Percentiles rank a stretch among this genome's conserved stretches.
Conservation (phyloP, 768 basidiomycete species). For the Thelephora aurantiotincta region DNA sequence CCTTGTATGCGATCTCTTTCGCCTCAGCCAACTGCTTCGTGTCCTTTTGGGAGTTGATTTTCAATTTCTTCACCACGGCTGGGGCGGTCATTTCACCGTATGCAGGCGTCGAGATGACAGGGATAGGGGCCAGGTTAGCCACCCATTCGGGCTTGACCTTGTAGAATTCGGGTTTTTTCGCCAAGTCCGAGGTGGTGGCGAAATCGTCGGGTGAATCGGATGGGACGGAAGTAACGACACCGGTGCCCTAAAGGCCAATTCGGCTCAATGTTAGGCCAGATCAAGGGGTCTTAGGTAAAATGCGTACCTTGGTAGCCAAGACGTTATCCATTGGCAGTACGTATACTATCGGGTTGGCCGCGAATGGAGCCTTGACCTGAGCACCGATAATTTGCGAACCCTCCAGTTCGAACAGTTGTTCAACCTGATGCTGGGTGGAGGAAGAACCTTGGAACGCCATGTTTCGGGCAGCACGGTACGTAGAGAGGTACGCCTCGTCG, state of each 20-base stretch:
- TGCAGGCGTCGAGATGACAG: conserved; percentile 79
- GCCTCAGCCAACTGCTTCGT: conserved; percentile 87
- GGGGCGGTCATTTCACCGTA: conserved; percentile 88
- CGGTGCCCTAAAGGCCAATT: conserved; percentile 54
- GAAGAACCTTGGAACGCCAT: conserved; percentile 93
- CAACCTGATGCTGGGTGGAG: conserved; percentile 52
- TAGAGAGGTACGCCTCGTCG: conserved; percentile 78
- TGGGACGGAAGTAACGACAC: conserved; percentile 95
- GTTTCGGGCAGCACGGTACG: conserved; percentile 84
- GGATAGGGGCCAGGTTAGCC: conserved; percentile 58
- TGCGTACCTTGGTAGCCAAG: conserved; percentile 71
- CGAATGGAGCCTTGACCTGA: conserved; percentile 78
- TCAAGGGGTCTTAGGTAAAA: background rate
- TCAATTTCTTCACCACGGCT: conserved; percentile 71
- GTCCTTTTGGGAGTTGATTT: conserved; percentile 94
- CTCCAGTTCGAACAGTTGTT: conserved; percentile 62
- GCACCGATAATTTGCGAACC: conserved; percentile 78
- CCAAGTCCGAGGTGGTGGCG: conserved; percentile 76
- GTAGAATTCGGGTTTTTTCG: conserved; percentile 95
- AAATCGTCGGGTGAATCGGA: conserved; percentile 98
- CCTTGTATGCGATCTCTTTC: conserved; percentile 96
- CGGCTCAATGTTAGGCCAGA: conserved; percentile 2
- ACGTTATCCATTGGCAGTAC: conserved; percentile 99
- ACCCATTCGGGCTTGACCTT: conserved; percentile 87
- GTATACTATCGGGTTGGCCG: conserved; percentile 74